phyloP scores from a whole-genome alignment of 2,329 filamentous ascomycete genomes.

The Aureobasidium zeae region DNA sequence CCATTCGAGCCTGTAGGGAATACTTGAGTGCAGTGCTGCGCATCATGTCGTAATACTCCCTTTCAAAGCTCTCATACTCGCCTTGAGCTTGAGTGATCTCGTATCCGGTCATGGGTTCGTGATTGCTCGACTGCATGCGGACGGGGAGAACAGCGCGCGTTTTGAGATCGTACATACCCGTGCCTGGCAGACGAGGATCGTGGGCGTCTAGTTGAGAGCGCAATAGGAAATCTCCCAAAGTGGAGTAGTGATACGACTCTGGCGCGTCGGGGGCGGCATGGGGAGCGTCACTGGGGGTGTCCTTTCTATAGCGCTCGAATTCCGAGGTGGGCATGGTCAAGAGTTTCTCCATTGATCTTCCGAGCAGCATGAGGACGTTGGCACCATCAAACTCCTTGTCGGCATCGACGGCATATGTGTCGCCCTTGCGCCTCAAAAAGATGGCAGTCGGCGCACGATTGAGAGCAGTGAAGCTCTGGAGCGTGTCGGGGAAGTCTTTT shows the following conservation, averaged over 20 bases:
- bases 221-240: constrained; percentile 80
- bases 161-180: constrained; percentile 93
- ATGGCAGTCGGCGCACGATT: constrained; percentile 65
- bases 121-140: constrained; percentile 70
- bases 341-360: constrained; percentile 94
- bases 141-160: constrained; percentile 86
- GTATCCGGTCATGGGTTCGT: constrained; percentile 70
- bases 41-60: constrained; percentile 96
- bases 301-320: constrained; percentile 73
- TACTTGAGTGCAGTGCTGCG: constrained; percentile 92
- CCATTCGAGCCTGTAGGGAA: constrained; percentile 91
- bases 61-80: constrained; percentile 81
- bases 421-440: constrained; percentile 74
- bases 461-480: constrained; percentile 58
- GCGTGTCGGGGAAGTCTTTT: constrained; percentile 49
- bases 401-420: constrained; percentile 86
- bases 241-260: constrained; percentile 82
- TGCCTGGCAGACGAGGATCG: constrained; percentile 76
- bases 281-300: constrained; percentile 56
- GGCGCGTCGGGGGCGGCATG: constrained; percentile 62
- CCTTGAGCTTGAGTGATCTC: constrained; percentile 71
- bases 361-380: constrained; percentile 82
- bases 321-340: constrained; percentile 73
- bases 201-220: constrained; percentile 89
- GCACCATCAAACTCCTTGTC: constrained; percentile 84